A percentile compares a stretch with the other conserved stretches of the same genome.
Conservation (phyloP, 1,284 basidiomycete species). For the Ceratobasidium theobromae region DNA sequence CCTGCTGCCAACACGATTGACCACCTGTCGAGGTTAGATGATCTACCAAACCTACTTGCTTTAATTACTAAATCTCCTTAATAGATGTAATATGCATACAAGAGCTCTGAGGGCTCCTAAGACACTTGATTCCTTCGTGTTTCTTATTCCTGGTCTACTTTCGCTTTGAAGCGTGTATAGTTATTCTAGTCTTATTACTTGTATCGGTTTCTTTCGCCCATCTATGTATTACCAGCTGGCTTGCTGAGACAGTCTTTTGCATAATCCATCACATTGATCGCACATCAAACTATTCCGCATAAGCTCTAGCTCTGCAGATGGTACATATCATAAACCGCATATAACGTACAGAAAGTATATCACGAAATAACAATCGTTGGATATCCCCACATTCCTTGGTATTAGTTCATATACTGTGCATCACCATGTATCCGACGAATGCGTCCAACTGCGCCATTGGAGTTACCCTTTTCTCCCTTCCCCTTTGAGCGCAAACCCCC, state of each 20-base stretch:
- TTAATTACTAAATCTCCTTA: neutral
- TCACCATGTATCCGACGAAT: conserved; percentile 19
- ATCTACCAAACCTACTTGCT: neutral
- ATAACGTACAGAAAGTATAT: neutral
- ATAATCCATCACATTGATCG: neutral
- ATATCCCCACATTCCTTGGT: neutral
- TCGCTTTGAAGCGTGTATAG: conserved; percentile 5
- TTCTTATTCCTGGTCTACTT: conserved; percentile 5
- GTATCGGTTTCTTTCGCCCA: neutral
- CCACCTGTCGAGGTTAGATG: neutral
- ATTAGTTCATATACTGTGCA: conserved; percentile 28
- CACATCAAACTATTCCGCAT: neutral
- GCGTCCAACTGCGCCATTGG: conserved; percentile 13
- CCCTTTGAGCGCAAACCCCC: neutral
- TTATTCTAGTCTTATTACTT: conserved; percentile 4
- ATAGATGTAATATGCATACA: conserved; percentile 17
- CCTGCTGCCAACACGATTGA: conserved; percentile 6
- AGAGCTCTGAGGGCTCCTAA: conserved; percentile 6
- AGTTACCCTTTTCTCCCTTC: neutral
- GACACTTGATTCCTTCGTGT: neutral
- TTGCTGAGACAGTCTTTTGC: neutral
- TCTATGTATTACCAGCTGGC: conserved; percentile 16
- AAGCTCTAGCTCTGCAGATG: neutral
- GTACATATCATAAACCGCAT: conserved; percentile 11
- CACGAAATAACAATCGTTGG: neutral